Evolutionary conservation across 176 grass and related monocot genomes (phyloP).

Genomic region (Luzula sylvatica): DNA sequence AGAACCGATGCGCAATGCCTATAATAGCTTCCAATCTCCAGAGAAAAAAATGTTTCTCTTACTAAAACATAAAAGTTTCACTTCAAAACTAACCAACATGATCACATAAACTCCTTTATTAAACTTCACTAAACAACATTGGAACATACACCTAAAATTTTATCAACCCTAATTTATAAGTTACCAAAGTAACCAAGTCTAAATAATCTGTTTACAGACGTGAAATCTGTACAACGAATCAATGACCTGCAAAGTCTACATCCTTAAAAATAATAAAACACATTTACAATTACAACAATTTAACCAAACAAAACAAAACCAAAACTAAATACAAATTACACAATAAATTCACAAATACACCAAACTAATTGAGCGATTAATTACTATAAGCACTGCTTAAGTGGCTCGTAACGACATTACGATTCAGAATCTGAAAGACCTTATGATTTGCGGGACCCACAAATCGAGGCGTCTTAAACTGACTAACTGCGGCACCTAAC

Average conservation of each 20-base stretch:
- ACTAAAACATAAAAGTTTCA: no score
- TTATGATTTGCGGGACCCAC: conserved; percentile 40
- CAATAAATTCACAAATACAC: conserved; percentile 24
- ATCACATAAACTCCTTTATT: no score
- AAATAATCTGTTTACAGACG: no score
- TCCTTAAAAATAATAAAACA: conserved; percentile 21
- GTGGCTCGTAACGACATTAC: conserved; percentile 39
- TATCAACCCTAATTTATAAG: no score
- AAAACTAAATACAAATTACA: conserved; percentile 11
- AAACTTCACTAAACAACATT: no score
- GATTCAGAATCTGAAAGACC: conserved; percentile 64
- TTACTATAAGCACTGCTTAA: conserved; percentile 65
- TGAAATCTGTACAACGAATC: conserved; percentile 14
- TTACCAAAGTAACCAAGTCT: no score
- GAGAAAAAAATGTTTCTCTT: no score
- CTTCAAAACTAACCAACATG: no score
- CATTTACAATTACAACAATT: conserved; percentile 22
- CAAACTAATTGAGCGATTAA: conserved; percentile 21
- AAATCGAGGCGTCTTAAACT: conserved; percentile 90
- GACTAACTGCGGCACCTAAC: conserved; percentile 56
- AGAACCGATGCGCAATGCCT: no score
- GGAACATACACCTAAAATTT: no score
- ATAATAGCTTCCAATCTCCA: no score
- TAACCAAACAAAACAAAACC: conserved; percentile 5
- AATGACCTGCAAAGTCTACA: conserved; percentile 17